Conservation (phyloP, 306 rosid genomes). For the Pterocarpus macrocarpus region DNA sequence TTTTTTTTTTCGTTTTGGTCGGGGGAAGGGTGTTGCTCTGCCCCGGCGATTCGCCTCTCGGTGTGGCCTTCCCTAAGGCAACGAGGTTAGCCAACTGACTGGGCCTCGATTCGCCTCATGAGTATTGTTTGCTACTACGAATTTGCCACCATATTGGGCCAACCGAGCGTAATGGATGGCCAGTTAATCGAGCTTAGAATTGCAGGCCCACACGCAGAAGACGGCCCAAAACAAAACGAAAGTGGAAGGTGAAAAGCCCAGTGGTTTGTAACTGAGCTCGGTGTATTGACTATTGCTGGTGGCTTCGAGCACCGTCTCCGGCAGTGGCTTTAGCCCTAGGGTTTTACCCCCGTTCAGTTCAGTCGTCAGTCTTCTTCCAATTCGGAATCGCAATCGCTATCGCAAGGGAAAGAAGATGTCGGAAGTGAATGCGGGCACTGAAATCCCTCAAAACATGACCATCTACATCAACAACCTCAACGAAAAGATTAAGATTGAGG, state of each 20-base stretch:
- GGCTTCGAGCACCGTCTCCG: conserved; percentile 40
- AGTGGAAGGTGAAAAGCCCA: conserved; percentile 10
- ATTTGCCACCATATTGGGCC: neutral
- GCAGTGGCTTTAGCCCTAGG: conserved; percentile 44
- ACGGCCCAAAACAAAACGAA: neutral
- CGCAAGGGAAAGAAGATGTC: conserved; percentile 54
- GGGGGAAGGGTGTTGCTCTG: no score
- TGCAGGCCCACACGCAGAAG: neutral
- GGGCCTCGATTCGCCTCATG: no score
- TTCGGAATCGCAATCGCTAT: neutral
- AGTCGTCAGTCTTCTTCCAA: conserved; percentile 1
- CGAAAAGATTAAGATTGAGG: conserved; percentile 96
- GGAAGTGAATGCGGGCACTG: conserved; percentile 64
- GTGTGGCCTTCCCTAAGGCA: no score
- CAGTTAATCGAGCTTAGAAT: neutral
- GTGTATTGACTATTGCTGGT: neutral
- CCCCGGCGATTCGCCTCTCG: no score
- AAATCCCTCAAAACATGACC: conserved; percentile 71
- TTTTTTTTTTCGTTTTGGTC: no score
- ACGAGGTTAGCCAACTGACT: no score
- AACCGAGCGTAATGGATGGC: neutral
- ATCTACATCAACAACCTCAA: conserved; percentile 96
- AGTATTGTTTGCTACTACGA: no score
- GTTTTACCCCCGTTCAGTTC: conserved; percentile 14
- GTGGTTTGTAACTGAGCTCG: neutral